phyloP scores from a whole-genome alignment of 169 alveolate genomes.

The Plasmodium berghei region DNA sequence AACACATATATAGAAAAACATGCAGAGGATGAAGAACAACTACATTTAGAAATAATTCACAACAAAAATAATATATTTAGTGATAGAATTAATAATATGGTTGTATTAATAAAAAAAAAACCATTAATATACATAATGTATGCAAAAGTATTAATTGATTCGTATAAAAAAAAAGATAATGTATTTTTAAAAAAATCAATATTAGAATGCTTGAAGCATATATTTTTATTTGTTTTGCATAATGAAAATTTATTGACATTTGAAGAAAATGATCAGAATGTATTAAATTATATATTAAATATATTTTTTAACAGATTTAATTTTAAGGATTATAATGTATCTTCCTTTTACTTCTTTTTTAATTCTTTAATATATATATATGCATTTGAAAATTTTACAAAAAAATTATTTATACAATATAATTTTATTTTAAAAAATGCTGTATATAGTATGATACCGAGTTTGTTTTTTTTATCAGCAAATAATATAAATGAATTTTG shows the following conservation, averaged over 20 bases:
- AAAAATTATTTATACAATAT: conserved; percentile 56
- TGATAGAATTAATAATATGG: conserved; percentile 73
- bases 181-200: conserved; percentile 41
- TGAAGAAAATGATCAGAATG: conserved; percentile 18
- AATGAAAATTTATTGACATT: conserved; percentile 18
- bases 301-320: conserved; percentile 61
- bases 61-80: conserved; percentile 60
- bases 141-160: conserved; percentile 55
- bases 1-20: conserved; percentile 29
- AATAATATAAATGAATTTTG: conserved; percentile 65
- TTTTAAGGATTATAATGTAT: conserved; percentile 69
- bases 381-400: conserved; percentile 35
- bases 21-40: conserved; percentile 60
- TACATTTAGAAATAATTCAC: conserved; percentile 57
- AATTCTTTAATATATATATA: conserved; percentile 49
- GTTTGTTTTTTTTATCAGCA: conserved; percentile 45
- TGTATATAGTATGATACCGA: conserved; percentile 45
- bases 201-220: conserved; percentile 73
- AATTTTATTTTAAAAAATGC: conserved; percentile 57
- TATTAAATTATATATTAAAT: conserved; percentile 42
- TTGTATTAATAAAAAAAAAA: conserved; percentile 56
- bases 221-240: conserved; percentile 46
- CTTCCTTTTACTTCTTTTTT: conserved; percentile 60
- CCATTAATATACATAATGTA: conserved; percentile 56
- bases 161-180: conserved; percentile 31